Base-by-base conservation (phyloP, 2,329 filamentous ascomycete species). In the Sodiomyces alkalinus region DNA sequence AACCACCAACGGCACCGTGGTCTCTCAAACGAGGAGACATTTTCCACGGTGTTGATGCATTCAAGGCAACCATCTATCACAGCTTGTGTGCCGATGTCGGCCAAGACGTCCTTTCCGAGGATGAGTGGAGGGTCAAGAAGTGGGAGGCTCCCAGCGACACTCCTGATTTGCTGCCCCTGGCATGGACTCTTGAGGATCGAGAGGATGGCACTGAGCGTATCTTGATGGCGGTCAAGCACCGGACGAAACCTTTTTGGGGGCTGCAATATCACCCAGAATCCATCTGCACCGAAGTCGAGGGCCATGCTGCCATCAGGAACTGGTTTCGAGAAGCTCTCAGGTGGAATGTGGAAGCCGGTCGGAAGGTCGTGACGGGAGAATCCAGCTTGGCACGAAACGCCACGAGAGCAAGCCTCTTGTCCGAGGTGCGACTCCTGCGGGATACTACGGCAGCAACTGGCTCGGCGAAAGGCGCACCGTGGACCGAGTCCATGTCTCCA, bases 221-320 rank as follows among this genome's bases (percentile, higher is more conserved):
- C 4, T 51, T 90, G n/a, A 92, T 92, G 81, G 80, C 68, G 0
- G 71, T 76, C 11, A 69, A 63, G 37, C 83, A 92, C 47, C 53
- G 47, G 12, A 45, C 38, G 1, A 75, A 72, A 38, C 85, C 86
- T 0, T 80, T 87, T 37, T 92, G 80, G 75, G 86, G 80, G 0
- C 62, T 93, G 12, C 86, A 93, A 45, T 93, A 90, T 42, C 85
- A 93, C 44, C 85, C 85, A 0, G 85, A 94, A 49, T 92, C 82
- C 0, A 69, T 83, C 10, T 92, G 83, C 48, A 92, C 85, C 4
- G 79, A 81, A 21, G 53, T 60, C 4, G 64, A 67, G 34, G 75
- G 79, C 2, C 67, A 64, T 13, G 54, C 57, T 10, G 60, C 92
- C 16, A 60, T 92, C 19, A 51, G 51, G 28, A 82, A 80, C 42